A percentile compares a stretch with the other conserved stretches of the same genome.
phyloP scores from a whole-genome alignment of 148 eudicot species.

The Nepenthes mirabilis region DNA sequence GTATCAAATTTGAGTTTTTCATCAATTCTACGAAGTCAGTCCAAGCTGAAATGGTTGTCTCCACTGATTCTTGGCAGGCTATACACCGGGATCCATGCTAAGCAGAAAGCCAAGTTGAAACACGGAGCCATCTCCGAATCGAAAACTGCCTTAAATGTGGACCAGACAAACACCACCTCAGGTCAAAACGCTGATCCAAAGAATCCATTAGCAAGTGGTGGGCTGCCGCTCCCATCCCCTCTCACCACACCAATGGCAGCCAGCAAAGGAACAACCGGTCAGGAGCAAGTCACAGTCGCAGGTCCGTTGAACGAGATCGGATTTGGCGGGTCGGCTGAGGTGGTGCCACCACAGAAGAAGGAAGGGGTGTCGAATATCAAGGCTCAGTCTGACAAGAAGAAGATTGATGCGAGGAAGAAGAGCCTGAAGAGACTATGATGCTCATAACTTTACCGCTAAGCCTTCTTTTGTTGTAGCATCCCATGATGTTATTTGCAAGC shows the following conservation, averaged over 20 bases:
- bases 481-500: not conserved
- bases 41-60: not conserved
- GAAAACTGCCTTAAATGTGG: slow-evolving; percentile 63
- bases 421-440: slow-evolving; percentile 71
- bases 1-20: too few species aligned
- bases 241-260: slow-evolving; percentile 21
- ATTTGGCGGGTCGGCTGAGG: slow-evolving; percentile 27
- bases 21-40: not conserved
- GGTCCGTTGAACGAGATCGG: slow-evolving; percentile 26
- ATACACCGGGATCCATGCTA: slow-evolving; percentile 90
- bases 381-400: slow-evolving; percentile 65
- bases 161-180: slow-evolving; percentile 45
- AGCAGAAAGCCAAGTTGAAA: slow-evolving; percentile 70
- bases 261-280: slow-evolving; percentile 31
- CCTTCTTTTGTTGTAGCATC: not conserved
- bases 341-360: slow-evolving; percentile 35
- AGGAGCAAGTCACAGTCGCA: slow-evolving; percentile 21
- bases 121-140: slow-evolving; percentile 73
- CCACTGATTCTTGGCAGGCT: slow-evolving; percentile 30
- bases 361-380: slow-evolving; percentile 28
- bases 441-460: not conserved
- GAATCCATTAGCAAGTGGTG: slow-evolving; percentile 16
- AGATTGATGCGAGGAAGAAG: slow-evolving; percentile 83
- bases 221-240: slow-evolving; percentile 24
- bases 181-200: slow-evolving; percentile 39